phyloP scores from a whole-genome alignment of 2,329 filamentous ascomycete genomes.

The Penicillium janthinellum region DNA sequence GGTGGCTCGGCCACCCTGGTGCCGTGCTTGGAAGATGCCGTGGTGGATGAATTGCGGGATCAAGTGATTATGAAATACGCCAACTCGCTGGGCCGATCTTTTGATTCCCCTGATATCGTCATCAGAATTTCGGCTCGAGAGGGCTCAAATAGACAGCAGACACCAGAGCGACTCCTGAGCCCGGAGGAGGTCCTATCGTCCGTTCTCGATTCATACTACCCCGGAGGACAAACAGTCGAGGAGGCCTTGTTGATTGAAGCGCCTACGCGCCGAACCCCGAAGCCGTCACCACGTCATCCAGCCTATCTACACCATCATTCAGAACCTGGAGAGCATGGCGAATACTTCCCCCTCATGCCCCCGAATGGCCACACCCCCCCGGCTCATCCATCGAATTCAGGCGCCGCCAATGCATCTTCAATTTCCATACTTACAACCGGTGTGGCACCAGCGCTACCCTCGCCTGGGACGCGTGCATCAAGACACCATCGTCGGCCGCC shows the following conservation, averaged over 20 bases:
- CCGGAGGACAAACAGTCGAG: conserved; percentile 81
- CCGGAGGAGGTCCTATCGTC: conserved; percentile 83
- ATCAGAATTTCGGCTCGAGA: conserved; percentile 77
- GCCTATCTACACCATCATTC: conserved; percentile 52
- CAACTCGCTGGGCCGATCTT: conserved; percentile 85
- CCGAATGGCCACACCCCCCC: conserved; percentile 44
- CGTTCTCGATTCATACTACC: conserved; percentile 79
- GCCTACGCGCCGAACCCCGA: conserved; percentile 73
- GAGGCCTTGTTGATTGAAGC: conserved; percentile 92
- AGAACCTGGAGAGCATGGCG: conserved; percentile 71
- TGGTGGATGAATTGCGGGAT: conserved; percentile 93
- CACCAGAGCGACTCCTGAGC: conserved; percentile 68
- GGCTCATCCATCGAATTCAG: conserved; percentile 44
- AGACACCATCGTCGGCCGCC: conserved; percentile 60
- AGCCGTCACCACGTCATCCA: conserved; percentile 68
- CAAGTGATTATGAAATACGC: conserved; percentile 90
- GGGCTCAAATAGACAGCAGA: conserved; percentile 45
- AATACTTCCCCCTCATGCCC: conserved; percentile 80
- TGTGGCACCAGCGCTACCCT: conserved; percentile 77
- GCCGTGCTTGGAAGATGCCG: conserved; percentile 79
- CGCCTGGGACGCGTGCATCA: conserved; percentile 68
- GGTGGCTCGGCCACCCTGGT: conserved; percentile 85
- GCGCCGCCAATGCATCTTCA: conserved; percentile 56
- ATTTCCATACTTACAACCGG: conserved; percentile 82
- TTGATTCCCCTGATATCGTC: conserved; percentile 86